Conservation (phyloP, 805 yeast species). For the Yarrowia sp. region DNA sequence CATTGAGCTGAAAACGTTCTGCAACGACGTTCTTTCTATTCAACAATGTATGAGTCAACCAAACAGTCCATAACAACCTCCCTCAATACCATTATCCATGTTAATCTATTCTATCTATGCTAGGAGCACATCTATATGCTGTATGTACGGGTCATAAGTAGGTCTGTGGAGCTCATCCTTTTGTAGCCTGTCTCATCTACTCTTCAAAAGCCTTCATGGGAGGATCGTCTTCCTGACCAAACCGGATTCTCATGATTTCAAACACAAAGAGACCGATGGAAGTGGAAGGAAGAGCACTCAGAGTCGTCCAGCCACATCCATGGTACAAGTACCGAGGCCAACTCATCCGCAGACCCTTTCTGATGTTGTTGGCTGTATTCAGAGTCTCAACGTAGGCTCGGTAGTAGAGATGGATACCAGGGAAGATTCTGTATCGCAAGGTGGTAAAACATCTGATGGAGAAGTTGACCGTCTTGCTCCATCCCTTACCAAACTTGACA, state of each 20-base stretch:
- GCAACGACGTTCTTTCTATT: no score
- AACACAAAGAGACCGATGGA: slow-evolving; percentile 84
- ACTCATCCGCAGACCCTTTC: slow-evolving; percentile 60
- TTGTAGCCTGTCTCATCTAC: no score
- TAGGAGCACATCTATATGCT: slow-evolving; percentile 5
- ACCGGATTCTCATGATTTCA: slow-evolving; percentile 69
- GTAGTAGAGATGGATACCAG: slow-evolving; percentile 55
- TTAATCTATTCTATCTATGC: slow-evolving; percentile 11
- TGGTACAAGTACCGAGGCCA: slow-evolving; percentile 76
- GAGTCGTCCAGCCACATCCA: slow-evolving; percentile 76
- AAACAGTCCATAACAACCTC: no score
- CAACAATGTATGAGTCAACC: no score
- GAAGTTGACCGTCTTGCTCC: slow-evolving; percentile 22
- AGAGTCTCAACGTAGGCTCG: slow-evolving; percentile 80
- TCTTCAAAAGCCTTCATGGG: slow-evolving; percentile 30
- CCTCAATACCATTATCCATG: no score
- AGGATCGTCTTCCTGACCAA: slow-evolving; percentile 40
- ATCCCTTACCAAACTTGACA: slow-evolving; percentile 6
- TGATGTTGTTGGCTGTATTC: slow-evolving; percentile 59
- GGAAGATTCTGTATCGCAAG: slow-evolving; percentile 24
- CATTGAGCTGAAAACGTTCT: no score
- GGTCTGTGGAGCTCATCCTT: no score
- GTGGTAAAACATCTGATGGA: slow-evolving; percentile 32
- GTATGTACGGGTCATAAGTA: not conserved
- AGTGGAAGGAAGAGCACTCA: slow-evolving; percentile 85